These are phyloP conservation scores for Pyrenophora tritici-repentis DNA, from an alignment of 2,329 filamentous ascomycete genomes.

Conservation along the genomic window DNA sequence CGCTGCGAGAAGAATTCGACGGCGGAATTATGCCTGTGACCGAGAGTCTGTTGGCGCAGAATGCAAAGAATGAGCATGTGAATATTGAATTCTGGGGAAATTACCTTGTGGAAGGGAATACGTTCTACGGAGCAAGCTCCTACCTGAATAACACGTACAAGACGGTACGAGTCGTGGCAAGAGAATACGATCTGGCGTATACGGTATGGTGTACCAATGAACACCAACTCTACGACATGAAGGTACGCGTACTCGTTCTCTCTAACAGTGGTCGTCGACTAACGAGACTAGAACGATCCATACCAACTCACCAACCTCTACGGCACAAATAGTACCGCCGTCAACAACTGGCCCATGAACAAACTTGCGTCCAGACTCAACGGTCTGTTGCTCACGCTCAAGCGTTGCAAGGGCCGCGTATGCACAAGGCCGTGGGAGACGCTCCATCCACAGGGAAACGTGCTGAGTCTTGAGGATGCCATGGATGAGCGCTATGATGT, in stretches of 20 bases:
- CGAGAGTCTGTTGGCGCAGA: neutral
- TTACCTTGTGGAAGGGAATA: conserved; percentile 32
- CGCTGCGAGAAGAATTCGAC: conserved; percentile 43
- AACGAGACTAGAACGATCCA: conserved; percentile 34
- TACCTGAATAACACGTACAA: conserved; percentile 64
- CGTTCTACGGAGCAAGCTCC: conserved; percentile 7
- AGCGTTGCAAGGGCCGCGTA: conserved; percentile 61
- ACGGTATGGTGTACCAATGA: conserved; percentile 73
- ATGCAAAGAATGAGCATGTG: conserved; percentile 43
- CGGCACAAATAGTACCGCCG: neutral
- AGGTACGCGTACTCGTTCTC: conserved; percentile 45
- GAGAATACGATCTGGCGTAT: conserved; percentile 66
- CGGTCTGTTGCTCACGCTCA: conserved; percentile 63
- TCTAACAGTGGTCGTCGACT: neutral
- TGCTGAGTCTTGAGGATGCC: conserved; percentile 59
- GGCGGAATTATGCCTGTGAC: conserved; percentile 45
- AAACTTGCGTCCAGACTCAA: conserved; percentile 50
- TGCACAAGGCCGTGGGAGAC: conserved; percentile 64
- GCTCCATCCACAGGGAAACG: conserved; percentile 60
- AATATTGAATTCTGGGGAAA: conserved; percentile 51
- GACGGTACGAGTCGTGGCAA: conserved; percentile 58
- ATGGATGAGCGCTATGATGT: conserved; percentile 55
- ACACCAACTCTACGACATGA: conserved; percentile 68
- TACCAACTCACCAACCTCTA: conserved; percentile 45
- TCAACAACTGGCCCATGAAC: conserved; percentile 15